A percentile compares a stretch with the other conserved stretches of the same genome.
These are phyloP conservation scores for Globisporangium canariense DNA, from an alignment of 352 stramenopile species.

Conservation along the genomic window DNA sequence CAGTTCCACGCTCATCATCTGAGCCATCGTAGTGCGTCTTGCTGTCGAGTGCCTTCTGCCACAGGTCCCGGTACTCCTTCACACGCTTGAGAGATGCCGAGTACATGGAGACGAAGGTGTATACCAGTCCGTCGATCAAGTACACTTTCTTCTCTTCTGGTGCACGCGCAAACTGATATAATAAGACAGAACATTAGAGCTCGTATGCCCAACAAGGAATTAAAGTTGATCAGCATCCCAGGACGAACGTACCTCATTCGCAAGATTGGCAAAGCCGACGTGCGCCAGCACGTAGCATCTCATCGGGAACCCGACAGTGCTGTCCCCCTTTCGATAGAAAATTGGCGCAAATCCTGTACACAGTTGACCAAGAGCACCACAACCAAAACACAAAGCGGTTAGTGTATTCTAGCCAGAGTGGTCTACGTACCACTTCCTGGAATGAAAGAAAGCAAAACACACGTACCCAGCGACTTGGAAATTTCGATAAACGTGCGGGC, in stretches of 20 bases:
- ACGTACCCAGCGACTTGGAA: constrained; percentile 27
- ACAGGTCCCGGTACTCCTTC: constrained; percentile 45
- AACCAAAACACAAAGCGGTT: neutral
- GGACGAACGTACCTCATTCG: constrained; percentile 37
- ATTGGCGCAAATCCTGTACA: constrained; percentile 34
- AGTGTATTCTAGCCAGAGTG: too few relatives aligned
- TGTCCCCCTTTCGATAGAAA: constrained; percentile 52
- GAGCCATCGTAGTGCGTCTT: neutral
- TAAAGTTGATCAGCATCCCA: neutral
- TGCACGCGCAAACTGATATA: constrained; percentile 32
- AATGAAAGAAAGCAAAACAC: neutral
- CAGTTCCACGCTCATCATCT: constrained; percentile 5
- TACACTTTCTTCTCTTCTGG: constrained; percentile 33
- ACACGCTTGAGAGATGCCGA: constrained; percentile 42
- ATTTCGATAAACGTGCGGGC: constrained; percentile 38
- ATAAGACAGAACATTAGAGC: neutral
- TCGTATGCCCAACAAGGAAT: too few relatives aligned
- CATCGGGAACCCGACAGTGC: constrained; percentile 25
- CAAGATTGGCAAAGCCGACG: constrained; percentile 39
- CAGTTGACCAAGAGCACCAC: neutral
- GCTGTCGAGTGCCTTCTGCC: constrained; percentile 34
- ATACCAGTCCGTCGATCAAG: constrained; percentile 58
- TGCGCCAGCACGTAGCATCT: constrained; percentile 45
- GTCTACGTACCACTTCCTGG: too few relatives aligned
- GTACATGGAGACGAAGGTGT: constrained; percentile 41